Percentiles rank a stretch among this genome's conserved stretches.
These are phyloP conservation scores for Huntiella moniliformis DNA, from an alignment of 2,329 filamentous ascomycete genomes.

Conservation along the genomic window DNA sequence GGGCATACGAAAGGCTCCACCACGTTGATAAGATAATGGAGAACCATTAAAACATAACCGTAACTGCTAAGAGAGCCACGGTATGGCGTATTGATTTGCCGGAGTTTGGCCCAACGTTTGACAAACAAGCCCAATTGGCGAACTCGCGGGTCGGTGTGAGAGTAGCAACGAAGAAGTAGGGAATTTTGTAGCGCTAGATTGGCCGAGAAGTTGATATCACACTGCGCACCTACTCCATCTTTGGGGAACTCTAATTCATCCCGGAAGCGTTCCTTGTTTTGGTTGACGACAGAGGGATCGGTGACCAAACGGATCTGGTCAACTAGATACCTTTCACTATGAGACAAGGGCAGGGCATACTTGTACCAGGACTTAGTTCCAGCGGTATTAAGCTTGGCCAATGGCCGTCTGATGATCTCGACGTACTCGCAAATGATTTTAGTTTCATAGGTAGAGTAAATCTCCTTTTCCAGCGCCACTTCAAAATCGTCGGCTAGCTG, in stretches of 20 bases:
- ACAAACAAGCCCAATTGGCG: constrained; percentile 65
- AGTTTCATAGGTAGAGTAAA: constrained; percentile 20
- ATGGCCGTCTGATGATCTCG: constrained; percentile 7
- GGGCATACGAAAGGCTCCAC: constrained; percentile 64
- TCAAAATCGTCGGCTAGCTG: constrained; percentile 39
- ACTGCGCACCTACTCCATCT: constrained; percentile 60
- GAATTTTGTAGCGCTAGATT: constrained; percentile 73
- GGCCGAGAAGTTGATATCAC: constrained; percentile 83
- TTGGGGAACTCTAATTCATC: constrained; percentile 62
- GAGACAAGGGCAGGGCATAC: constrained; percentile 21
- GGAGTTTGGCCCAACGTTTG: constrained; percentile 75
- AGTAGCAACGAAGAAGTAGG: constrained; percentile 63
- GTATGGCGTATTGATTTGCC: constrained; percentile 74
- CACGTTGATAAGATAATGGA: constrained; percentile 78
- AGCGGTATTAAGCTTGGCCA: constrained; percentile 5
- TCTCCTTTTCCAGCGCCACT: constrained; percentile 28
- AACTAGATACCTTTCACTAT: constrained; percentile 19
- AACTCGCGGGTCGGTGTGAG: constrained; percentile 58
- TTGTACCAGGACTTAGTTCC: constrained; percentile 11
- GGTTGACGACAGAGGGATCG: constrained; percentile 30
- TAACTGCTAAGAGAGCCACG: constrained; percentile 76
- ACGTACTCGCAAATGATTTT: constrained; percentile 6
- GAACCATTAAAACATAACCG: constrained; percentile 78
- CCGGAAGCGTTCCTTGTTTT: constrained; percentile 28
- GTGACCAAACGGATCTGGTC: constrained; percentile 26